phyloP scores from a whole-genome alignment of 2,329 filamentous ascomycete genomes.

The Alternaria sp. region DNA sequence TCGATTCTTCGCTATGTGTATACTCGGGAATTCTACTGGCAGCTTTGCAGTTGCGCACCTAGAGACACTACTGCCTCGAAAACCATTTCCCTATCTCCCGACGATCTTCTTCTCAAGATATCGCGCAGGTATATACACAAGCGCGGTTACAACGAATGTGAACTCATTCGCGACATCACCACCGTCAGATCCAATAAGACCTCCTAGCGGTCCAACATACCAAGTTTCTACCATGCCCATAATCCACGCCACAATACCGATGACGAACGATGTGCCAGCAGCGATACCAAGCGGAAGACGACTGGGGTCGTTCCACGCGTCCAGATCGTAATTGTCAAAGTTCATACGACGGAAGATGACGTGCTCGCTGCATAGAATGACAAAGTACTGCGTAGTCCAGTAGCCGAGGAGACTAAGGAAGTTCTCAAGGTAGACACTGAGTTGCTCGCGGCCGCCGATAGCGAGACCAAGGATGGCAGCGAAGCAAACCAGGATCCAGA shows the following conservation, averaged over 20 bases:
- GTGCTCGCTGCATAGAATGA: slow-evolving; percentile 58
- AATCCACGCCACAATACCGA: slow-evolving; percentile 57
- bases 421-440: slow-evolving; percentile 55
- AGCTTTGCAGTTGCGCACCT: not conserved
- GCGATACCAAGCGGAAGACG: slow-evolving; percentile 55
- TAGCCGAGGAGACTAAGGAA: slow-evolving; percentile 58
- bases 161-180: slow-evolving; percentile 43
- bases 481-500: slow-evolving; percentile 57
- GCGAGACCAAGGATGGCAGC: slow-evolving; percentile 55
- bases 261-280: slow-evolving; percentile 49
- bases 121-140: slow-evolving; percentile 41
- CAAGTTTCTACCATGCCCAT: slow-evolving; percentile 68
- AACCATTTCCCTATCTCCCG: slow-evolving; percentile 20
- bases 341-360: slow-evolving; percentile 61
- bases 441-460: slow-evolving; percentile 53
- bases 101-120: slow-evolving; percentile 38
- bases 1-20: not conserved
- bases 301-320: slow-evolving; percentile 56
- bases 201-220: slow-evolving; percentile 56
- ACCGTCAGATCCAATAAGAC: slow-evolving; percentile 34
- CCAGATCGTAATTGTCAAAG: slow-evolving; percentile 55
- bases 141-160: slow-evolving; percentile 34
- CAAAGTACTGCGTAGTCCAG: slow-evolving; percentile 57
- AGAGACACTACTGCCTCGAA: not conserved
- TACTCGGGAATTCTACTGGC: not conserved